A percentile compares a stretch with the other conserved stretches of the same genome.
These are phyloP conservation scores for Cokeromyces recurvatus DNA, from an alignment of 371 early-diverging fungal genomes.

Conservation along the genomic window DNA sequence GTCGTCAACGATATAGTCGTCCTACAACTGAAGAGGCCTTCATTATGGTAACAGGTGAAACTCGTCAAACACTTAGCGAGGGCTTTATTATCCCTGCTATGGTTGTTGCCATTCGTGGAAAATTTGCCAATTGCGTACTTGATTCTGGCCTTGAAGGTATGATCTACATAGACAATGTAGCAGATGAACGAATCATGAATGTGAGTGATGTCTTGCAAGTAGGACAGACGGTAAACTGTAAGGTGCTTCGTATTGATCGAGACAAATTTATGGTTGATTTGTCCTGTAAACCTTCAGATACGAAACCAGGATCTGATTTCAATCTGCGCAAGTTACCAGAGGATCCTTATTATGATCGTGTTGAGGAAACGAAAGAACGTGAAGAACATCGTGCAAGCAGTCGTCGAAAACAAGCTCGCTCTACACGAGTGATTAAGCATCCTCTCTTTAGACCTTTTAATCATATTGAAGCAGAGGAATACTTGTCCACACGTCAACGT, in stretches of 20 bases:
- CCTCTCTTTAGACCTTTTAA: slow-evolving; percentile 81
- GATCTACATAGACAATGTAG: slow-evolving; percentile 62
- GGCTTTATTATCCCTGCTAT: slow-evolving; percentile 66
- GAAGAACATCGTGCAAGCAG: slow-evolving; percentile 52
- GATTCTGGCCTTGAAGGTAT: slow-evolving; percentile 85
- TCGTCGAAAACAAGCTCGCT: slow-evolving; percentile 37
- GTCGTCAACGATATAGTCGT: slow-evolving; percentile 59
- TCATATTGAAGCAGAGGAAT: slow-evolving; percentile 71
- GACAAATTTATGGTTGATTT: slow-evolving; percentile 78
- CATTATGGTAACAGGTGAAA: slow-evolving; percentile 88
- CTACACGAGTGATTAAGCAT: slow-evolving; percentile 68
- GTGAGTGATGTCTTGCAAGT: slow-evolving; percentile 57
- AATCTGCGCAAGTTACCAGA: slow-evolving; percentile 38
- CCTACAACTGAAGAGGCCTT: slow-evolving; percentile 70
- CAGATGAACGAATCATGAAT: slow-evolving; percentile 57
- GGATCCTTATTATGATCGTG: slow-evolving; percentile 70
- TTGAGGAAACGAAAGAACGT: slow-evolving; percentile 52
- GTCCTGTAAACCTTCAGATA: slow-evolving; percentile 51
- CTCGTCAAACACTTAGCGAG: slow-evolving; percentile 57
- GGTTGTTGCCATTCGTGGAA: slow-evolving; percentile 62
- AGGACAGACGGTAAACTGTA: slow-evolving; percentile 69
- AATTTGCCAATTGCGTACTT: slow-evolving; percentile 69
- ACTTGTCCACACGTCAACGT: slow-evolving; percentile 56
- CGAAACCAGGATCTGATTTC: slow-evolving; percentile 45
- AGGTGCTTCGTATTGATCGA: slow-evolving; percentile 74